Conservation (phyloP, 192 early-diverging fungal species). For the Physocladia obscura region DNA sequence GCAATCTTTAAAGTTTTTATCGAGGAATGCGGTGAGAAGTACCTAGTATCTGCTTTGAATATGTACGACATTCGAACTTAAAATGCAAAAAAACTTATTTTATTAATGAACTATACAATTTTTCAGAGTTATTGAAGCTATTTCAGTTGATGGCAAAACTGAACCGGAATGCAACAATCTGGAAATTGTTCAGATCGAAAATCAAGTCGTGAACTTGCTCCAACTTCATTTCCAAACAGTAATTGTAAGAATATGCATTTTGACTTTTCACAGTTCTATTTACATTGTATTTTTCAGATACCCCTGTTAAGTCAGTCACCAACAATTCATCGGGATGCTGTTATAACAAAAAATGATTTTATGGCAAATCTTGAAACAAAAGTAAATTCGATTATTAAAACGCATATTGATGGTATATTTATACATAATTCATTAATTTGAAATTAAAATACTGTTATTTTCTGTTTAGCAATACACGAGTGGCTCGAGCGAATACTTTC, state of each 20-base stretch:
- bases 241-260: conserved; percentile 51
- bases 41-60: conserved; percentile 81
- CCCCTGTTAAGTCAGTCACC: conserved; percentile 67
- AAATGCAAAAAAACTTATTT: background rate
- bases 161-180: conserved; percentile 70
- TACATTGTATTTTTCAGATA: conserved; percentile 45
- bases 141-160: conserved; percentile 50
- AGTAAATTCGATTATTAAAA: conserved; percentile 75
- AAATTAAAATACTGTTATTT: conserved; percentile 25
- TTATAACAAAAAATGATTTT: conserved; percentile 84
- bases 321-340: conserved; percentile 80
- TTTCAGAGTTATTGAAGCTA: conserved; percentile 67
- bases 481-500: conserved; percentile 70
- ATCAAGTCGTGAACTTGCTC: conserved; percentile 70
- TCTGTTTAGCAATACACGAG: conserved; percentile 60
- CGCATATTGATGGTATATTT: conserved; percentile 64
- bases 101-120: background rate
- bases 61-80: too few relatives aligned
- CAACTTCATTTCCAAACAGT: conserved; percentile 79
- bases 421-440: conserved; percentile 7
- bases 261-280: background rate
- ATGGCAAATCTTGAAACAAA: conserved; percentile 79
- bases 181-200: conserved; percentile 61
- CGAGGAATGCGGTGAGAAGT: conserved; percentile 77
- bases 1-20: conserved; percentile 73